Evolutionary conservation across 164 flowering plant species (phyloP), one percentile per base, ranked within the genome.

Genomic region (Macadamia tetraphylla): DNA sequence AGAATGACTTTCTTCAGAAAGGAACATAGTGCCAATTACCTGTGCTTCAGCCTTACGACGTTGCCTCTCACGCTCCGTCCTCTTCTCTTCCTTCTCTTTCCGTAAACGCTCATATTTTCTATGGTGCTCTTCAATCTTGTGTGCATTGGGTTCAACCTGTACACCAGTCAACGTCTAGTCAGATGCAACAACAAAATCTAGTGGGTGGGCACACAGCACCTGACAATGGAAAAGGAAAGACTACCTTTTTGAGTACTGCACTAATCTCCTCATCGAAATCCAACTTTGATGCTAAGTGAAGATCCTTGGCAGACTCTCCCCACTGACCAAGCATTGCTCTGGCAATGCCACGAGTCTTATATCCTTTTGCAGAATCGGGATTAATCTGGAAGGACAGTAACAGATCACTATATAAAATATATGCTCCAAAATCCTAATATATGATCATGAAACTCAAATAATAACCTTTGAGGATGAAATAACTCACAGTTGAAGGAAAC

Each of bases 301-400:
- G 91, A 83, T 94, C 98, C 79, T 94, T 92, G 13, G 94, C 97
- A 71, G 96, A 88, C 73, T 85, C 92, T 76, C 76, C 96, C 98
- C 98, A 94, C 60, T 83, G 87, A 31, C 98, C 97, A 65, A 94
- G 98, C 92, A 91, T 78, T 58, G 96, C 86, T n/a, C 79, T 70
- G 15, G 98, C 98, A 63, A 94, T 86, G 69, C 98, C 98, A 60
- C 97, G 91, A 30, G 96, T 68, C 74, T 94, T 94, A 76, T 92
- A 90, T 14, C 98, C 97, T 81, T 94, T 94, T 1, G 98, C 98
- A 72, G 98, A 94, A 75, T 94, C 97, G 3, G 98, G 98, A 69
- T 94, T 94, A 29, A 94, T 88, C 97, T 94, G 87, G 15, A 14
- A 73, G 9, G 51, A 18, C 7, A 60, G 61, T 43, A 44, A 49